phyloP scores from a whole-genome alignment of 495 filamentous ascomycete species.

The Podospora pseudocomata region DNA sequence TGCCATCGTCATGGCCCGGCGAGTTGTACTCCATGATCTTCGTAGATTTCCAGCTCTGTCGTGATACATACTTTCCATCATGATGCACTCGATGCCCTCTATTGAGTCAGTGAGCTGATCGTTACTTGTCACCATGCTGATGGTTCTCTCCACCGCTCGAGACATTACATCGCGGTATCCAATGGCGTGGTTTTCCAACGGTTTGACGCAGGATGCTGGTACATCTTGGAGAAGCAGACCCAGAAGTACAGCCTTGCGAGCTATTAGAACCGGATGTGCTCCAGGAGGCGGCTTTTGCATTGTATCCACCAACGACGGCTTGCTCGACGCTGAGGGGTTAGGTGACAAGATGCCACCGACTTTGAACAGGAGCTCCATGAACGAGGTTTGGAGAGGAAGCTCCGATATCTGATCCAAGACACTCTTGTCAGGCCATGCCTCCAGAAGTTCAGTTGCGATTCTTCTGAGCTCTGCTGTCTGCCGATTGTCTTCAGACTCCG shows the following conservation, averaged over 20 bases:
- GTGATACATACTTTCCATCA: conserved; percentile 49
- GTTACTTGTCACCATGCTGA: conserved; percentile 44
- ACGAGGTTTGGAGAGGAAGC: not conserved
- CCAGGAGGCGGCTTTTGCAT: conserved; percentile 34
- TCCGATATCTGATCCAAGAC: not conserved
- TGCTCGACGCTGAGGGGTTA: not conserved
- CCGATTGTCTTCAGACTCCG: no score
- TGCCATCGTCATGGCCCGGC: conserved; percentile 43
- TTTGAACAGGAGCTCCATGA: not conserved
- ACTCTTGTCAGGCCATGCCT: not conserved
- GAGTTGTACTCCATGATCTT: conserved; percentile 40
- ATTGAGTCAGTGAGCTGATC: conserved; percentile 46
- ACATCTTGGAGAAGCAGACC: conserved; percentile 42
- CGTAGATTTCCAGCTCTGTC: conserved; percentile 47
- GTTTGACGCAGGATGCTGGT: conserved; percentile 12
- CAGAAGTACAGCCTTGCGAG: conserved; percentile 42
- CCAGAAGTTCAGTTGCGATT: not conserved
- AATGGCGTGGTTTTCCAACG: conserved; percentile 12
- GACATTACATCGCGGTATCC: conserved; percentile 34
- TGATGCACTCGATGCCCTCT: conserved; percentile 50
- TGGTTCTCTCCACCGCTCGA: conserved; percentile 36
- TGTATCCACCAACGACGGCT: conserved; percentile 13
- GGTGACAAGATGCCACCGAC: not conserved
- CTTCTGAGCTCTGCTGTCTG: not conserved
- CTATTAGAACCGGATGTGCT: conserved; percentile 46